These are phyloP conservation scores for Melanomma pulvis-pyrius DNA, from an alignment of 495 filamentous ascomycete genomes.

Conservation along the genomic window DNA sequence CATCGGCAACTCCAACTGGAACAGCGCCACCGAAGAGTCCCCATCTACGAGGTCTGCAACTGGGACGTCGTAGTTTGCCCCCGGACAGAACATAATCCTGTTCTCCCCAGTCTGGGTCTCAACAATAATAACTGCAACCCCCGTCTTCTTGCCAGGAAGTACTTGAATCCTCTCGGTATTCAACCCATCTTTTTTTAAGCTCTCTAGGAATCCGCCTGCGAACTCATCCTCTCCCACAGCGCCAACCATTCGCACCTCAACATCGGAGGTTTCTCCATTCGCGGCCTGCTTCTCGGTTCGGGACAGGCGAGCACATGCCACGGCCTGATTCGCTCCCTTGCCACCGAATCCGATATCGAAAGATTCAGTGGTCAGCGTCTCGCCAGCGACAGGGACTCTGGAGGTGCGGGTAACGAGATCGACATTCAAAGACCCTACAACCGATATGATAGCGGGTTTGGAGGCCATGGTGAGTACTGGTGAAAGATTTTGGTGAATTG, in stretches of 20 bases:
- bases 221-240: conserved; percentile 75
- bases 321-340: conserved; percentile 95
- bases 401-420: conserved; percentile 87
- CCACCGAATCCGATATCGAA: conserved; percentile 84
- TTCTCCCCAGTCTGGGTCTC: conserved; percentile 84
- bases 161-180: conserved; percentile 59
- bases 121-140: conserved; percentile 81
- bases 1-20: conserved; percentile 88
- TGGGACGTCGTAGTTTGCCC: conserved; percentile 64
- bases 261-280: conserved; percentile 33
- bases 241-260: conserved; percentile 78
- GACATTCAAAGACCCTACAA: conserved; percentile 91
- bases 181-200: conserved; percentile 59
- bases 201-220: conserved; percentile 52
- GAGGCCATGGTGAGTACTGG: conserved; percentile 7
- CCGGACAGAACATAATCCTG: conserved; percentile 77
- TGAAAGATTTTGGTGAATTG: neutral
- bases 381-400: conserved; percentile 78
- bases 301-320: conserved; percentile 71
- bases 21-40: conserved; percentile 48
- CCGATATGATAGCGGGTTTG: conserved; percentile 55
- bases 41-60: conserved; percentile 53
- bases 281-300: conserved; percentile 49
- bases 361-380: conserved; percentile 79
- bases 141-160: conserved; percentile 62